Evolutionary conservation across 164 flowering plant genomes (phyloP), one percentile per base, ranked within the genome.

Genomic region (Aristolochia californica): DNA sequence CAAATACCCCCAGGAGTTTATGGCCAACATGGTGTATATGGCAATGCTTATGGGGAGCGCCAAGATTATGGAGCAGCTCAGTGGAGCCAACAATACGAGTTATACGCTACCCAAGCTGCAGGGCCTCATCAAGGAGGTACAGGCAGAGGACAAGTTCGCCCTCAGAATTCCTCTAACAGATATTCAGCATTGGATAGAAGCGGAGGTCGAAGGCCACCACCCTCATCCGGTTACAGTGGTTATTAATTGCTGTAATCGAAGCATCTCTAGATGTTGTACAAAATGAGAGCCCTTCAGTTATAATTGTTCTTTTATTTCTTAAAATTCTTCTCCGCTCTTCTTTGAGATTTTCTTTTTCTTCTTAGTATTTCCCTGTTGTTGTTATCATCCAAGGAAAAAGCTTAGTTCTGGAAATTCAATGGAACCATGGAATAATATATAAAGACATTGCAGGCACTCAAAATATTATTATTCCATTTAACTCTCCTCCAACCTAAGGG

Each of bases 111-210:
- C 47, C 43, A 45, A 18, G 59, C 45, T 0, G 68, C 70, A 5
- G 69, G 28, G 18, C 59, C 65, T 21, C 55, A 65, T 58, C 76
- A 67, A 9, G 58, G 58, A 18, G 48, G 62, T 40, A 45, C 11
- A 4, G 60, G 68, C 17, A 43, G 76, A 61, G 78, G 79, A 15
- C 65, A 70, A 45, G 47, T 38, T 38, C 73, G 57, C 20, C 65
- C 66, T 45, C 79, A 66, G 52, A 75, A 66, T 9, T 17, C 56
- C 10, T 67, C 69, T 4, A 84, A 82, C 49, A 69, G 66, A 15
- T 82, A 53, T 54, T 56, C 83, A 18, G 65, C 65, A 13, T 62
- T 74, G 30, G 75, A 68, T 25, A 68, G 82, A 66, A 74, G 72
- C 38, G 47, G 43, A 2, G 66, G 61, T 57, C 66, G 79, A 61